Base-by-base conservation (phyloP, 176 grass and related monocot species). In the Oryza nivara region DNA sequence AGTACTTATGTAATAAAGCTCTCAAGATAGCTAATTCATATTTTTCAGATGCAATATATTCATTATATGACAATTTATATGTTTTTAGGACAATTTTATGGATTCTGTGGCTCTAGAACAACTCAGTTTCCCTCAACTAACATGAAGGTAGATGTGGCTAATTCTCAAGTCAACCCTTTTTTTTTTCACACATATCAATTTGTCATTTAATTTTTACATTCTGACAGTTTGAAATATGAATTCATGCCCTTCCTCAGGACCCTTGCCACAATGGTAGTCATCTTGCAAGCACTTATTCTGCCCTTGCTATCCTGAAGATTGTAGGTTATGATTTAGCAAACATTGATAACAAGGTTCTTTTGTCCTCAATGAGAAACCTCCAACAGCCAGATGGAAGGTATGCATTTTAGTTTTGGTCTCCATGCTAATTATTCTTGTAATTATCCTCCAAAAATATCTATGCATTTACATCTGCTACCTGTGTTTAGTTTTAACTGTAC, bases 301-400 rank as follows among this genome's bases (percentile, higher is more conserved):
- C 96, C 58, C 89, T 98, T 22, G 88, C 96, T 79, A 84, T 89
- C 54, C 89, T 95, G 30, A 98, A 95, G 88, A 88, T 90, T 80
- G 26, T 98, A 48, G 93, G 93, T 14, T 92, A 94, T 28, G 51
- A 95, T 91, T 63, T 94, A 22, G 70, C 85, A 67, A 88, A 78
- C 86, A 65, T 98, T 75, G 76, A 94, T 71, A 82, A 66, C 28
- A 89, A 83, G 52, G 56, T 75, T 83, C 92, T 98, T 85, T 79
- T 89, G 67, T 70, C 17, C 4, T 94, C 96, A 54, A 94, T 98
- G 91, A 92, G 70, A 89, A 94, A 84, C 0, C 93, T 98, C 76
- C 96, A 98, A 40, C 88, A 90, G 80, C 80, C 83, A 82, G 91
- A 98, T 82, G 96, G 96, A 92, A 94, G 93, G 96, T 93, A 98